Evolutionary conservation across 2,329 filamentous ascomycete genomes (phyloP).

Genomic region (Emmonsiellopsis sp.): DNA sequence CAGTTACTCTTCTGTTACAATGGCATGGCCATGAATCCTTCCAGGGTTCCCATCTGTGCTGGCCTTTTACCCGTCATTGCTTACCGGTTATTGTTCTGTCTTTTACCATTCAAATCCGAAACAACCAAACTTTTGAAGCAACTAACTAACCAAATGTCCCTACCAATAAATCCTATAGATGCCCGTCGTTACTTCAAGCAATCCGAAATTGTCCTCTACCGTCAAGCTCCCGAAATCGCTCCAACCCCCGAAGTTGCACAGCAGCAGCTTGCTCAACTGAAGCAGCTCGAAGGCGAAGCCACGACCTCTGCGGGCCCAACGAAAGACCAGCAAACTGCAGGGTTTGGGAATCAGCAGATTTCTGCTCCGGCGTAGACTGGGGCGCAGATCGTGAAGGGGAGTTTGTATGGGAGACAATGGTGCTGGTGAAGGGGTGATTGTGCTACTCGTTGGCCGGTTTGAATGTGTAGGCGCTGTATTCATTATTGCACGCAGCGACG

Average conservation of each 20-base stretch:
- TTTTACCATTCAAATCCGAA: no score
- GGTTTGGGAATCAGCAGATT: conserved; percentile 2
- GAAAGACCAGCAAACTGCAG: conserved; percentile 1
- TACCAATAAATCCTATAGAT: conserved; percentile 44
- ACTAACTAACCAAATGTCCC: not conserved
- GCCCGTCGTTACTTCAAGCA: conserved; percentile 98
- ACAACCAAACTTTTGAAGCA: not conserved
- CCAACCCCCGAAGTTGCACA: conserved; percentile 32
- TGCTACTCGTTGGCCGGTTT: not conserved
- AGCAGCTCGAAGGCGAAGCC: conserved; percentile 16
- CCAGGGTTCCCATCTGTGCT: not conserved
- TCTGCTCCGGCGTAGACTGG: not conserved
- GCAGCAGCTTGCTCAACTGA: conserved; percentile 26
- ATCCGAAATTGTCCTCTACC: conserved; percentile 93
- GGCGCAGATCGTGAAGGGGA: not conserved
- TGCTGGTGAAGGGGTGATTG: not conserved
- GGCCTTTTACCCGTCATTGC: not conserved
- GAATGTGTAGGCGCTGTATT: not conserved
- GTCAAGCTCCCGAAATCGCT: conserved; percentile 52
- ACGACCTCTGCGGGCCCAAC: not conserved
- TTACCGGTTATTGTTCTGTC: no score
- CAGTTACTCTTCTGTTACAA: not conserved
- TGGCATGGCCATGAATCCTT: not conserved
- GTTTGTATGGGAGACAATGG: not conserved
- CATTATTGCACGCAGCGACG: not conserved